A percentile compares a stretch with the other conserved stretches of the same genome.
Conservation (phyloP, 805 yeast species). For the Yarrowia sp. region DNA sequence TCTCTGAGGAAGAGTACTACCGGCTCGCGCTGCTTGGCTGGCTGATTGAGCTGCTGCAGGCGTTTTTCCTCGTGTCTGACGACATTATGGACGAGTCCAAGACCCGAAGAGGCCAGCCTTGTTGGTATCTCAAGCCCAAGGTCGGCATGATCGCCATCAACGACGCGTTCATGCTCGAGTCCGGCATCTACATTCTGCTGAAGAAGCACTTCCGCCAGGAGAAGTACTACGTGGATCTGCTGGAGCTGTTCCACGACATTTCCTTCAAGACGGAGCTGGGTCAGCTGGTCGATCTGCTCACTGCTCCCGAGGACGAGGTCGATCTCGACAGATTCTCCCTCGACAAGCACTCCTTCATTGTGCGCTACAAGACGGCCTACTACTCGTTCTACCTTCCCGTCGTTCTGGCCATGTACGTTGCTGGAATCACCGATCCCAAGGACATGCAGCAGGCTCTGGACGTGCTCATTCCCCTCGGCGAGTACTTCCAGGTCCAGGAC, state of each 20-base stretch:
- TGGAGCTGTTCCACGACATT: constrained; percentile 94
- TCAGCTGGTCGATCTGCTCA: constrained; percentile 88
- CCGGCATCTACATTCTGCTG: constrained; percentile 82
- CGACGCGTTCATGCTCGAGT: constrained; percentile 95
- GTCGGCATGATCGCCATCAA: constrained; percentile 95
- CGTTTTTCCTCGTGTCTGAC: constrained; percentile 94
- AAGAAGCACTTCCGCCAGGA: constrained; percentile 85
- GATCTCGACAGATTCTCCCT: constrained; percentile 84
- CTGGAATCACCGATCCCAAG: constrained; percentile 66
- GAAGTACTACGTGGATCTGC: constrained; percentile 77
- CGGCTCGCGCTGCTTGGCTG: constrained; percentile 89
- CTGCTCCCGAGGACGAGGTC: constrained; percentile 95
- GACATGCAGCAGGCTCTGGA: constrained; percentile 87
- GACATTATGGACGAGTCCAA: constrained; percentile 97
- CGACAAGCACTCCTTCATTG: constrained; percentile 90
- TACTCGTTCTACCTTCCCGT: constrained; percentile 97
- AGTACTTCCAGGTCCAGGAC: constrained; percentile 98
- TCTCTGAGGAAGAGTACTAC: constrained; percentile 67
- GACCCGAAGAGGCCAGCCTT: constrained; percentile 97
- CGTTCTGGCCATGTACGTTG: constrained; percentile 91
- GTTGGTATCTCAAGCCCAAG: constrained; percentile 82
- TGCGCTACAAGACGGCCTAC: constrained; percentile 94
- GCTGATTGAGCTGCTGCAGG: constrained; percentile 75
- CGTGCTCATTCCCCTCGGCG: constrained; percentile 90
- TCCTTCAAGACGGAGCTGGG: constrained; percentile 98